Evolutionary conservation across 2,329 filamentous ascomycete genomes (phyloP), one percentile per base, ranked within the genome.

Genomic region (Pezicula neosporulosa): DNA sequence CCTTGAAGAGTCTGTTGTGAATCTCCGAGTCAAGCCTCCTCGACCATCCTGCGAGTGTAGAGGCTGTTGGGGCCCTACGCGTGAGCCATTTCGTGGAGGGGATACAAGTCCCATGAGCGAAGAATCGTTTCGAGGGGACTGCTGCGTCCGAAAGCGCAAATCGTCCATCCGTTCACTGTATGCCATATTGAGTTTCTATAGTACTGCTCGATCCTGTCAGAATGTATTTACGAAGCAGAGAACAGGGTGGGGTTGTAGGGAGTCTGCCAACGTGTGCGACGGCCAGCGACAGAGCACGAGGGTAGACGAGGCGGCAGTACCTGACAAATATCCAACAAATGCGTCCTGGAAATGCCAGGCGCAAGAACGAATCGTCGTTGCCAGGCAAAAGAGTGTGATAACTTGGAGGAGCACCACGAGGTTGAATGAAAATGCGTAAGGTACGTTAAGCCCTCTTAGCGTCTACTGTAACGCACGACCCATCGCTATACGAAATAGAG

Each of bases 1-100:
- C 79, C 91, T 81, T 72, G 90, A 80, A 73, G 89, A 85, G 73
- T 96, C 95, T 52, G 92, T 94, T 57, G 93, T 97, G 73, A 97
- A 97, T 67, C 93, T 87, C 66, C 93, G 86, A 71, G 92, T 90
- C 68, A 97, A 78, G 62, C 85, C 85, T 57, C 83, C 82, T 70
- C 92, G 85, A 59, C 81, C 81, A 66, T 96, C 90, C 69, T 83
- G 80, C 57, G 80, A 69, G 55, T 75, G 69, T 52, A 76, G 72
- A 58, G 80, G 77, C 59, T 80, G 80, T 57, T 75, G 77, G 12
- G 30, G 30, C 10, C 9, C 30, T 68, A 85, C 77, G 66, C 84
- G 82, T 65, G 75, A 77, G 66, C 81, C 80, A 70, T 87, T 87
- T 68, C 89, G 85, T 62, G 83, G 82, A 65, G 89, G 85, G 64